Evolutionary conservation across 1,139 yeast species (phyloP), one percentile per base, ranked within the genome.

Genomic region (Yamadazyma sp.): DNA sequence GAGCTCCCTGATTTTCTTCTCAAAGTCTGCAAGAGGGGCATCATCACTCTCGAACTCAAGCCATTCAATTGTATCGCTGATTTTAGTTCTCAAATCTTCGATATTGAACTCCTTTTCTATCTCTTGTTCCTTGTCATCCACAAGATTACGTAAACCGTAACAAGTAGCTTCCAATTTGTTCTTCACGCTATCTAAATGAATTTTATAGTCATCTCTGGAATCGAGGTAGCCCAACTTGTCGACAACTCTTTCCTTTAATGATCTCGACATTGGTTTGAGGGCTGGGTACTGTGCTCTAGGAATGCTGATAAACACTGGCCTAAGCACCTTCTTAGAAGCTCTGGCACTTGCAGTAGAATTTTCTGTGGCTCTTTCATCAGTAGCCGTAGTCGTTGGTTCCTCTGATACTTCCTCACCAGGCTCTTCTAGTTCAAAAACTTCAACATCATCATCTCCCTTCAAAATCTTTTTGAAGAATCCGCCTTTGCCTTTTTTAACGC

Each of bases 11-110:
- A 58, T 47, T 45, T 62, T 67, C 1, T 43, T 49, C 34, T 60
- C 51, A 32, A 79, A 58, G 8, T 65, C 75, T n/a, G 65, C 66
- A 31, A 72, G 44, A 1, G 70, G 47, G 1, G 87, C 76, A 23
- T 66, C 69, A 41, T 80, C 86, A 39, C 87, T 76, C 17, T 83
- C 91, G 49, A 77, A 81, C 40, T 87, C 95, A 28, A 88, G 66
- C 96, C 96, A 87, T 46, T 85, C 94, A 38, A 85, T 63, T 17
- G 73, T 64, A 17, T 79, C 82, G 23, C 66, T 48, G 2, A 83
- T 73, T 26, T 50, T 48, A 3, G 46, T 33, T 23, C 53, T 46
- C 30, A 56, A 51, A 8, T 49, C 49, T 0, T 57, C 55, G 1
- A 69, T 49, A 5, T 75, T 66, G 15, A 74, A 50, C 10, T 64